Percentiles rank a stretch among this genome's conserved stretches.
These are phyloP conservation scores for Tephrocybe sp. DNA, from an alignment of 768 basidiomycete species.

Conservation along the genomic window DNA sequence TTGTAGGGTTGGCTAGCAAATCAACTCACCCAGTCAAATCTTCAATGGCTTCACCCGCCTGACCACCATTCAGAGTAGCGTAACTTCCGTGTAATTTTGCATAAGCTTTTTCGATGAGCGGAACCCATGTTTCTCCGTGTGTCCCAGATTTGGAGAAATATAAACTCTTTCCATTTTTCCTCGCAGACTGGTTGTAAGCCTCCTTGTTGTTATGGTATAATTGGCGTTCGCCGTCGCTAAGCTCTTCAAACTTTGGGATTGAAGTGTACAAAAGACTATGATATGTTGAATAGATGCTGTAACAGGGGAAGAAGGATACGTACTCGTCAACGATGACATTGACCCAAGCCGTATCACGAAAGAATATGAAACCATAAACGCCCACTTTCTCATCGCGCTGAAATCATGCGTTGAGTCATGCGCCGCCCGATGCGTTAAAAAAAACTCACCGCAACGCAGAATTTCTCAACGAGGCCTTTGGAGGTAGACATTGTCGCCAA, in stretches of 20 bases:
- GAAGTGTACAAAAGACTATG: conserved; percentile 38
- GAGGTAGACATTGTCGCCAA: conserved; percentile 45
- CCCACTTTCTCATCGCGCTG: conserved; percentile 45
- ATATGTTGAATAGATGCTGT: background rate
- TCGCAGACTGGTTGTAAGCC: conserved; percentile 31
- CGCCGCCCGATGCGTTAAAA: background rate
- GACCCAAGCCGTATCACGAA: conserved; percentile 42
- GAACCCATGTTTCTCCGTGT: conserved; percentile 55
- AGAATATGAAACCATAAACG: conserved; percentile 54
- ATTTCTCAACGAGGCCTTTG: conserved; percentile 45
- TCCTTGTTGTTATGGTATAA: conserved; percentile 44
- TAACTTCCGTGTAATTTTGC: conserved; percentile 57
- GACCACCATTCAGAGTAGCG: conserved; percentile 39
- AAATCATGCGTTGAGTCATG: background rate
- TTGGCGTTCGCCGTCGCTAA: conserved; percentile 29
- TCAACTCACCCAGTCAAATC: conserved; percentile 49
- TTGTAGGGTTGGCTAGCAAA: no score
- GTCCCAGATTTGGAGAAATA: conserved; percentile 48
- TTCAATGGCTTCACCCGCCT: conserved; percentile 48
- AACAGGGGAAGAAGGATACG: conserved; percentile 8
- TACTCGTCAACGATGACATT: conserved; percentile 48
- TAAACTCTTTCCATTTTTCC: conserved; percentile 31
- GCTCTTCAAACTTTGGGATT: conserved; percentile 42
- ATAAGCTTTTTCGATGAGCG: conserved; percentile 57
- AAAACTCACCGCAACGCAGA: conserved; percentile 45